These are phyloP conservation scores for Solanum bulbocastanum DNA, from an alignment of 257 asterid genomes.

Conservation along the genomic window DNA sequence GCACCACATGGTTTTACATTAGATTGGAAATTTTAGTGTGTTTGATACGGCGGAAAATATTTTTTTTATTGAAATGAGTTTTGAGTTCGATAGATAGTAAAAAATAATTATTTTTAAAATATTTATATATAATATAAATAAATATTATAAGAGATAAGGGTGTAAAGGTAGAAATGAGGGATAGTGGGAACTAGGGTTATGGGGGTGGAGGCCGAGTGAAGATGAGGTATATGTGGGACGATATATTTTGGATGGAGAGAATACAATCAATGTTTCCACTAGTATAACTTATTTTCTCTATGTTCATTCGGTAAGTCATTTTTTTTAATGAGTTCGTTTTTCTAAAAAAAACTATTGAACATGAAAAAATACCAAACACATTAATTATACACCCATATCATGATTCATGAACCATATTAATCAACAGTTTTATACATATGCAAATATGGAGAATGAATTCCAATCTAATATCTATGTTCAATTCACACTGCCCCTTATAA, in stretches of 20 bases:
- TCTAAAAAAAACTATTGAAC: too few relatives aligned
- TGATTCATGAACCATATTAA: neutral
- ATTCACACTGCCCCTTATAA: neutral
- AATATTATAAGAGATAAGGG: too few relatives aligned
- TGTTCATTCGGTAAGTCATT: neutral
- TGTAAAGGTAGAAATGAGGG: neutral
- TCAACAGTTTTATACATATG: neutral
- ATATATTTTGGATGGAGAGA: too few relatives aligned
- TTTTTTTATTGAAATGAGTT: too few relatives aligned
- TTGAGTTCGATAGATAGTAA: too few relatives aligned
- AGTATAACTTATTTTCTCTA: too few relatives aligned
- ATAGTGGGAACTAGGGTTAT: neutral
- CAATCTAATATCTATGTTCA: neutral
- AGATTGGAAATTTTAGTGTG: neutral
- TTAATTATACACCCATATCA: neutral
- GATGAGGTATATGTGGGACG: neutral
- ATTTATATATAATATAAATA: too few relatives aligned
- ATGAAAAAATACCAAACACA: neutral
- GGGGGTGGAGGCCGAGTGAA: neutral
- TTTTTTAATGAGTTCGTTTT: too few relatives aligned
- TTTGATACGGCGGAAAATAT: too few relatives aligned
- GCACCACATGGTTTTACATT: conserved; percentile 35
- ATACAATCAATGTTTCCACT: too few relatives aligned
- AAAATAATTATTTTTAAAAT: too few relatives aligned
- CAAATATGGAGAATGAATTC: neutral